Evolutionary conservation across 139 green algal genomes (phyloP).

Genomic region (Pleodorina starrii): DNA sequence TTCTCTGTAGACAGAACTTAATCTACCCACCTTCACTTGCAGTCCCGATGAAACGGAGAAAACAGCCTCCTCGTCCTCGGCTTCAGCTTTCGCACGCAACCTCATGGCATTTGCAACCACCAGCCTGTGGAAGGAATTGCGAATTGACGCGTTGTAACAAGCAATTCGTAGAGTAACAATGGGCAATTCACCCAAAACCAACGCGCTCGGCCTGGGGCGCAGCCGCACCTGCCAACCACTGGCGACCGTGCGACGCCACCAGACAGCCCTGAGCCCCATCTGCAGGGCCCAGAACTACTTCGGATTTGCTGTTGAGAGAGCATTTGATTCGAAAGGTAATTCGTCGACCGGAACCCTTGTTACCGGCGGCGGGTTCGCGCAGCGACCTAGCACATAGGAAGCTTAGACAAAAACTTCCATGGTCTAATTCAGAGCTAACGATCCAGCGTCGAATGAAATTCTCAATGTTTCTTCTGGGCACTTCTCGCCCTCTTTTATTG

Average conservation of each 20-base stretch:
- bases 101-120: not conserved
- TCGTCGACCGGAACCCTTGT: not conserved
- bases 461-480: too few species aligned
- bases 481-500: too few species aligned
- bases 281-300: too few species aligned
- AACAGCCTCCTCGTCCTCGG: not conserved
- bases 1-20: not conserved
- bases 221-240: slow-evolving; percentile 16
- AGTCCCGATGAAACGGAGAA: not conserved
- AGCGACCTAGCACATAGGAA: too few species aligned
- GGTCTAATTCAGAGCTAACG: too few species aligned
- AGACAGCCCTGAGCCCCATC: not conserved
- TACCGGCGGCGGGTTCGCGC: not conserved
- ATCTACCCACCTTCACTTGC: not conserved
- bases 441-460: too few species aligned
- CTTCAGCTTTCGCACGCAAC: not conserved
- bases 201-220: not conserved
- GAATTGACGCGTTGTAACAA: not conserved
- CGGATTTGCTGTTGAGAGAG: not conserved
- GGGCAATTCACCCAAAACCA: not conserved
- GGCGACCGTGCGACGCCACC: not conserved
- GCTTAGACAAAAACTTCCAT: too few species aligned
- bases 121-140: not conserved
- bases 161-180: too few species aligned
- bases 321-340: not conserved